Base-by-base conservation (phyloP, 2,329 filamentous ascomycete species). In the Trichophyton schoenleinii region DNA sequence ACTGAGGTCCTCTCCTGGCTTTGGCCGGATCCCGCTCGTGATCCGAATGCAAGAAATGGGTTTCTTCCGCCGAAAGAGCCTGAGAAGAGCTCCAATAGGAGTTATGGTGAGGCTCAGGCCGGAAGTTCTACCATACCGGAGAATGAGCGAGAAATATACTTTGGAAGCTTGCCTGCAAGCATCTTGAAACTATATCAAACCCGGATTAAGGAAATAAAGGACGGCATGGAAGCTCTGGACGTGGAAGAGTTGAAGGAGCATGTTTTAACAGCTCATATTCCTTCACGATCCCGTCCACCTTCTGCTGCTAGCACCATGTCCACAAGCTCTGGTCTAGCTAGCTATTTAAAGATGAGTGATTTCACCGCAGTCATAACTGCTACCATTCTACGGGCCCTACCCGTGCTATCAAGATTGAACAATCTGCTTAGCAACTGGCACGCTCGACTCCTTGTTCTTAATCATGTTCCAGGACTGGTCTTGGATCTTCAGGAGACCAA, bases 361-460 rank as follows among this genome's bases (percentile, higher is more conserved):
- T 84, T 96, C 68, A 91, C 90, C 7, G 89, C 92, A 25, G 81
- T 97, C 55, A 83, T 97, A 61, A 96, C 94, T 0, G 89, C 91
- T 31, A 95, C 92, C 38, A 88, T 96, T 18, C 76, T 99, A n/a
- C 89, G 94, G 70, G 85, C 90, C 2, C 79, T 99, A 20, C 94
- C 94, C 0, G 86, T 88, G 63, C 76, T 96, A 48, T 87, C 89
- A 8, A 85, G 82, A 60, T 75, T 99, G 22, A 85, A 84, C 60
- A 81, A 82, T 7, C 74, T 95, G n/a, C 78, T 97, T 58, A 83
- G 85, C 61, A 81, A 81, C 1, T 99, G 94, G 94, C 85, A 81
- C 28, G 80, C 88, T 46, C 86, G 94, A 20, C 75, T 97, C 13
- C 76, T 82, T 1, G 86, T 96, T 3, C 77, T 96, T 44, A 83